phyloP scores from a whole-genome alignment of 1,284 basidiomycete species.

The Trametes pubescens region DNA sequence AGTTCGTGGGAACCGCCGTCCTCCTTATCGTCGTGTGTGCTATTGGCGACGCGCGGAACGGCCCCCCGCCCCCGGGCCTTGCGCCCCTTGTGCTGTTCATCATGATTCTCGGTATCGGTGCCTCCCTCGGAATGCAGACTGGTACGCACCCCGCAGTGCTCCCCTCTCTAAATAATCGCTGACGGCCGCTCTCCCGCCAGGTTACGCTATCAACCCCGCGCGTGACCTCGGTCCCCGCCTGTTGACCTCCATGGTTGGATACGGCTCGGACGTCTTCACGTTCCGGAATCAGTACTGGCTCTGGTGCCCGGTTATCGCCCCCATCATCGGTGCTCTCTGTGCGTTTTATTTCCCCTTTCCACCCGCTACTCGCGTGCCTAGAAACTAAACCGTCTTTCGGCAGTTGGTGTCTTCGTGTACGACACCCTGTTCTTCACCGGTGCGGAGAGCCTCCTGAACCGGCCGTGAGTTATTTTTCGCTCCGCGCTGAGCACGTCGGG shows the following conservation, averaged over 20 bases:
- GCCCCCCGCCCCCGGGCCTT: constrained; percentile 56
- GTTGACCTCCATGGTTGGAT: constrained; percentile 67
- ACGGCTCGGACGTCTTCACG: constrained; percentile 58
- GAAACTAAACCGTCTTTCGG: constrained; percentile 11
- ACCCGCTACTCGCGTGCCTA: not conserved
- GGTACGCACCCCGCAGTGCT: constrained; percentile 27
- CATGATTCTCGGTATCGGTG: constrained; percentile 60
- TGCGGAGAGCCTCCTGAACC: constrained; percentile 61
- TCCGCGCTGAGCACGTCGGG: not conserved
- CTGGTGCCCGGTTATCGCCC: constrained; percentile 73
- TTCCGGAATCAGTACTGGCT: constrained; percentile 75
- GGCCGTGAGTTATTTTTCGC: constrained; percentile 48
- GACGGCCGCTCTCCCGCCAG: constrained; percentile 29
- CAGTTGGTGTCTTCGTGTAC: constrained; percentile 58
- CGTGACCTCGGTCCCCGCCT: constrained; percentile 71
- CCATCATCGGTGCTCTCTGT: constrained; percentile 62
- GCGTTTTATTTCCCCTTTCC: constrained; percentile 13
- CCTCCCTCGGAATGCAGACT: constrained; percentile 66
- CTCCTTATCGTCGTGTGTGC: constrained; percentile 57
- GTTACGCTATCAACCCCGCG: constrained; percentile 70
- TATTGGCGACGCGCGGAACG: constrained; percentile 56
- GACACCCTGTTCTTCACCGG: constrained; percentile 63
- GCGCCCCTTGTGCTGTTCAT: constrained; percentile 65
- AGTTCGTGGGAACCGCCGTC: constrained; percentile 67
- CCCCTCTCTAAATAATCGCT: no score